Conservation (phyloP, 2,329 filamentous ascomycete species). For the Hymenoscyphus scutula region DNA sequence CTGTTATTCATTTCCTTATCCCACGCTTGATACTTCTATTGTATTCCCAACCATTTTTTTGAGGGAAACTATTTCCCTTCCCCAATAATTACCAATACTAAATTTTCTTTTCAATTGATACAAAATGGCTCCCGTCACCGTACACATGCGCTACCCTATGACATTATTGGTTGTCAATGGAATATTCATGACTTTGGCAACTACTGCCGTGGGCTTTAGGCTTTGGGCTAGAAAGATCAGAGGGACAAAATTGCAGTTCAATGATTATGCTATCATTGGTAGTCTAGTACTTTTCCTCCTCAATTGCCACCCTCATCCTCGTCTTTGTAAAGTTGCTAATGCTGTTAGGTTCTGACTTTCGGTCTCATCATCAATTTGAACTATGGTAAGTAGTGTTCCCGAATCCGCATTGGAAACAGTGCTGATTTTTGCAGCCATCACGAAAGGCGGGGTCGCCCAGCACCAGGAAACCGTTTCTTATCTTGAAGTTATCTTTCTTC, state of each 20-base stretch:
- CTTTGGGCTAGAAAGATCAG: slow-evolving; percentile 1
- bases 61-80: no score
- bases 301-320: no score
- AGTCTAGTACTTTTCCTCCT: not conserved
- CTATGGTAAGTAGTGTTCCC: not conserved
- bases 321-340: not conserved
- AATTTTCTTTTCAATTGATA: no score
- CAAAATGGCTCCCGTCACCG: slow-evolving; percentile 8
- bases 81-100: no score
- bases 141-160: slow-evolving; percentile 5
- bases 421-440: slow-evolving; percentile 6
- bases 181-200: not conserved
- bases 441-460: slow-evolving; percentile 2
- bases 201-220: not conserved
- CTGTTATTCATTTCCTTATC: no score
- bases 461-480: not conserved
- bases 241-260: not conserved
- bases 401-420: not conserved
- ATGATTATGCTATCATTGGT: slow-evolving; percentile 6
- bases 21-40: no score
- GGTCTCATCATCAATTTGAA: slow-evolving; percentile 4
- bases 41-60: no score
- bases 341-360: not conserved
- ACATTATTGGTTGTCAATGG: slow-evolving; percentile 1
- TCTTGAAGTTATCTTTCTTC: not conserved